Evolutionary conservation across 768 basidiomycete genomes (phyloP).

Genomic region (Xerocomus spinulosus): DNA sequence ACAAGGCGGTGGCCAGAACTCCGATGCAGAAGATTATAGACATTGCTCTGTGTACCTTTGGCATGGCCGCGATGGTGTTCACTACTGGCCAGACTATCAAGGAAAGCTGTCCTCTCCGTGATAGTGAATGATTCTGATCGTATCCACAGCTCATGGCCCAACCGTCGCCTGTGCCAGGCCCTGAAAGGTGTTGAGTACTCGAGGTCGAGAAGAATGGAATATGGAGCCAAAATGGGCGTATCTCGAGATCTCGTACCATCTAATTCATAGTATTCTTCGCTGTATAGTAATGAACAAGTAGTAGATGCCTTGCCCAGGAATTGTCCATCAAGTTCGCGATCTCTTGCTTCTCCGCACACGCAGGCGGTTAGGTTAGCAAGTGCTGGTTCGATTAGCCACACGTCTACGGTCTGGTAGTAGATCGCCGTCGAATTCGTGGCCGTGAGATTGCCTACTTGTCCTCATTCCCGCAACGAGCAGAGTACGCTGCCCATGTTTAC

Average conservation of each 20-base stretch:
- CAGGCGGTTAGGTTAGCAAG: slow-evolving; percentile 14
- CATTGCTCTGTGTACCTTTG: slow-evolving; percentile 72
- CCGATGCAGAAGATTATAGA: slow-evolving; percentile 62
- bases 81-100: slow-evolving; percentile 76
- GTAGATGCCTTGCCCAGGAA: slow-evolving; percentile 15
- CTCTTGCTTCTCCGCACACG: slow-evolving; percentile 18
- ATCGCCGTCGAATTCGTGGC: slow-evolving; percentile 14
- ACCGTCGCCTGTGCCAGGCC: slow-evolving; percentile 34
- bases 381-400: no score
- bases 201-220: slow-evolving; percentile 2
- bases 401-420: slow-evolving; percentile 11
- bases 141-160: slow-evolving; percentile 52
- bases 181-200: slow-evolving; percentile 28
- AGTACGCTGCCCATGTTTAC: not conserved
- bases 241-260: slow-evolving; percentile 11
- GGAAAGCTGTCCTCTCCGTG: slow-evolving; percentile 32
- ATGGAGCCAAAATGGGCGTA: not conserved
- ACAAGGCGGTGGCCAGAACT: slow-evolving; percentile 78
- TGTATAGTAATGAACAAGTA: slow-evolving; percentile 9
- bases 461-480: not conserved
- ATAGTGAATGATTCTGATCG: slow-evolving; percentile 9
- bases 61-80: slow-evolving; percentile 64
- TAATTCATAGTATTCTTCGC: slow-evolving; percentile 6
- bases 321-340: slow-evolving; percentile 6
- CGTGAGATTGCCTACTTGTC: slow-evolving; percentile 7